Evolutionary conservation across 805 yeast genomes (phyloP), one percentile per base, ranked within the genome.

Genomic region (Ascoidea asiatica): DNA sequence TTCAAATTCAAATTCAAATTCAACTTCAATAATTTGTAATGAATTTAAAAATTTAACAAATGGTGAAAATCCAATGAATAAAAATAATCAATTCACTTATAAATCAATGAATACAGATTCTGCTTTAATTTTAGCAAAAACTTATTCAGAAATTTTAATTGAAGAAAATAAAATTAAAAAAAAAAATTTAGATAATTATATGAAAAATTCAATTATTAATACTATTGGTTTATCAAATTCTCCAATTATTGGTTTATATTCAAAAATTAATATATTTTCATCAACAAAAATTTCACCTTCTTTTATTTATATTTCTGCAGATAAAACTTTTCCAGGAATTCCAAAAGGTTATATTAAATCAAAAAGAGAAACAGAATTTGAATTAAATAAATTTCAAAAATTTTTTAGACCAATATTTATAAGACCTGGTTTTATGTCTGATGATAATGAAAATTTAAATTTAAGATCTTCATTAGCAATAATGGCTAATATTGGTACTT

Each of bases 351-450:
- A 88, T 58, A 75, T 88, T 35, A 66, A 70, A 7, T 77, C 92
- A 19, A 88, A 88, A 54, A 65, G 95, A 52, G 77, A 70, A 47
- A 90, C 96, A 0, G 97, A 88, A 57, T 58, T 59, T 20, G 80
- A 75, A 51, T 58, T 77, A 19, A 43, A 59, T 45, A 57, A 66
- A 21, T 63, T 73, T 19, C 62, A 66, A n/a, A 56, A 60, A 2
- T 57, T 57, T 1, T 63, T 84, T 20, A 69, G 90, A 46, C 65
- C 81, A 0, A 75, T 88, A 1, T 57, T 82, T 15, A 49, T 84
- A 61, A 69, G 95, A 48, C 96, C 96, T 0, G 94, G 94, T 0
- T 76, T 87, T 52, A 79, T 88, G 88, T 82, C 64, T 54, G 94
- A 85, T 55, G 75, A 67, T 36, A 55, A 54, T 39, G 50, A 56